phyloP scores from a whole-genome alignment of 2,329 filamentous ascomycete genomes.

The Verticillium albo-atrum region DNA sequence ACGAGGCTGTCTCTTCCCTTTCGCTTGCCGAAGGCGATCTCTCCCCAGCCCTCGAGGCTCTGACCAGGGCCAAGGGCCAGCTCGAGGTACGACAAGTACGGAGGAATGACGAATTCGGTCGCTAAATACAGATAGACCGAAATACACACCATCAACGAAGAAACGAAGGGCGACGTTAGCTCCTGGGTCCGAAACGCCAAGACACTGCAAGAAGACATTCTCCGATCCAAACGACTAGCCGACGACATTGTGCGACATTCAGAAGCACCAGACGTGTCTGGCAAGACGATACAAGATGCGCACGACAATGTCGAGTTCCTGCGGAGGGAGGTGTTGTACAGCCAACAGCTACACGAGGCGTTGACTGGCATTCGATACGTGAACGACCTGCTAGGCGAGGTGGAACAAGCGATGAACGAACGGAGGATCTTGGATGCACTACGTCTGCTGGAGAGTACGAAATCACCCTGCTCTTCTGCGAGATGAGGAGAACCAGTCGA shows the following conservation, averaged over 20 bases:
- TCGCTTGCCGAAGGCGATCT: constrained; percentile 33
- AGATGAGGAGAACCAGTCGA: neutral
- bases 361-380: constrained; percentile 51
- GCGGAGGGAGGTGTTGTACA: constrained; percentile 54
- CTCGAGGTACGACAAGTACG: constrained; percentile 29
- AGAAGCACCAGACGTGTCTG: constrained; percentile 55
- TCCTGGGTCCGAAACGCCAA: constrained; percentile 84
- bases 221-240: constrained; percentile 72
- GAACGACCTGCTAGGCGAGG: constrained; percentile 56
- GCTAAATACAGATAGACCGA: constrained; percentile 46
- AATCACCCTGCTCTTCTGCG: neutral
- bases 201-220: constrained; percentile 79
- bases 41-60: constrained; percentile 32
- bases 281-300: constrained; percentile 47
- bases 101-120: neutral
- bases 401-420: constrained; percentile 53
- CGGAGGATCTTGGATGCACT: constrained; percentile 53
- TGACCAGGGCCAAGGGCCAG: constrained; percentile 27
- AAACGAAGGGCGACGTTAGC: constrained; percentile 74
- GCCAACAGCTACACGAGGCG: constrained; percentile 47
- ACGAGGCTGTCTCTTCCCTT: constrained; percentile 28
- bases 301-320: constrained; percentile 54
- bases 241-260: constrained; percentile 76
- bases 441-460: constrained; percentile 50
- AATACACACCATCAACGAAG: constrained; percentile 70